Evolutionary conservation across 1,284 basidiomycete genomes (phyloP).

Genomic region (Fomitopsis schrenkii): DNA sequence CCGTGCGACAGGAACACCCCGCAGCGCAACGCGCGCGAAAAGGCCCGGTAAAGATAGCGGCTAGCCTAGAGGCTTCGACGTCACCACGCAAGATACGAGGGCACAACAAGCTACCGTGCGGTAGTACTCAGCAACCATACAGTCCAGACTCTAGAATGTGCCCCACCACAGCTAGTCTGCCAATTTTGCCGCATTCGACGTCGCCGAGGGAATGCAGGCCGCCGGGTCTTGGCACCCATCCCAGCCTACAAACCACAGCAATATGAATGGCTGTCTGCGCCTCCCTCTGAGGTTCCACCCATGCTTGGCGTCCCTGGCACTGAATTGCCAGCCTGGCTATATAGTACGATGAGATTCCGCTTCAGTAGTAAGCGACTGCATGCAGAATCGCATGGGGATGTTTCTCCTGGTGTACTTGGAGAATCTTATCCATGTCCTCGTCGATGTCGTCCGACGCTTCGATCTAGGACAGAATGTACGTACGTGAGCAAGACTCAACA

Average conservation of each 20-base stretch:
- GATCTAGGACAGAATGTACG: slow-evolving; percentile 50
- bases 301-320: background rate
- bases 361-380: slow-evolving; percentile 84
- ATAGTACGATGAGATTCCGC: background rate
- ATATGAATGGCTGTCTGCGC: background rate
- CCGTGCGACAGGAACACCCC: background rate
- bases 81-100: background rate
- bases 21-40: background rate
- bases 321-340: background rate
- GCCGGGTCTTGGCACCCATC: background rate
- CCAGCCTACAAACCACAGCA: background rate
- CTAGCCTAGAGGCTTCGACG: background rate
- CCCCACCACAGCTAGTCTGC: background rate
- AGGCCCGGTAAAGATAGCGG: background rate
- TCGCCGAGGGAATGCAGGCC: background rate
- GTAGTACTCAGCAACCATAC: background rate
- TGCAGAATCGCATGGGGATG: slow-evolving; percentile 94
- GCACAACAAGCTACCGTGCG: background rate
- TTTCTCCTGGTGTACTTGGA: slow-evolving; percentile 79
- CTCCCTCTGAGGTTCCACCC: background rate
- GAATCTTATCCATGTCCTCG: slow-evolving; percentile 84
- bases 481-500: background rate
- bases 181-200: background rate
- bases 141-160: background rate
- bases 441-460: slow-evolving; percentile 86